Evolutionary conservation across 208 protist species (phyloP).

Genomic region (Porcisia hertigi): DNA sequence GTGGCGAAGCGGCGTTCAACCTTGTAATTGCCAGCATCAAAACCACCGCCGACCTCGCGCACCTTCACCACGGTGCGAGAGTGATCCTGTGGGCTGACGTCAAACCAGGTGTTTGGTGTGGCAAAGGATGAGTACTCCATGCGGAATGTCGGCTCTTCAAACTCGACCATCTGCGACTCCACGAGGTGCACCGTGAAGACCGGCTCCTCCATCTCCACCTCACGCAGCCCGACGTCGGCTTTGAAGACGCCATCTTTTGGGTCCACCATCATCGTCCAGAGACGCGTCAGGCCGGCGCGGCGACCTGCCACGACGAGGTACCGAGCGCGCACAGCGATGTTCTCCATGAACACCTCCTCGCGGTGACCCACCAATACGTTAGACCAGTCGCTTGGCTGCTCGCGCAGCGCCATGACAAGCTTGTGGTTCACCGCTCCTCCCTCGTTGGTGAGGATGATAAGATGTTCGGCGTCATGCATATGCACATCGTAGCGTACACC

Average conservation of each 20-base stretch:
- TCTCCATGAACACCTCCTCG: slow-evolving; percentile 56
- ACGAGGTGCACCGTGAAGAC: slow-evolving; percentile 66
- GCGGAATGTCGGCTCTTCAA: slow-evolving; percentile 67
- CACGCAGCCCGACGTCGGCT: slow-evolving; percentile 25
- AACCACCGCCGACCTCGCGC: slow-evolving; percentile 76
- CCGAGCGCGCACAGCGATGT: slow-evolving; percentile 42
- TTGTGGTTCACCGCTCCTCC: slow-evolving; percentile 79
- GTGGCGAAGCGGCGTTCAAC: slow-evolving; percentile 73
- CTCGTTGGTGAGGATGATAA: slow-evolving; percentile 85
- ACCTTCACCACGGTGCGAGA: slow-evolving; percentile 65
- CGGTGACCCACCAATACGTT: slow-evolving; percentile 57
- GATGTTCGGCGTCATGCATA: slow-evolving; percentile 65
- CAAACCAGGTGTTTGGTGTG: slow-evolving; percentile 78
- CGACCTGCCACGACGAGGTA: slow-evolving; percentile 78
- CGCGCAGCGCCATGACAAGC: slow-evolving; percentile 56
- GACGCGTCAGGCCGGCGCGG: slow-evolving; percentile 66
- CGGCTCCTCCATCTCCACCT: slow-evolving; percentile 74
- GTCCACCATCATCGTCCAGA: slow-evolving; percentile 73
- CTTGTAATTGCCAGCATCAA: slow-evolving; percentile 64
- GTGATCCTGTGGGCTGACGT: slow-evolving; percentile 49
- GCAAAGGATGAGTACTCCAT: slow-evolving; percentile 83
- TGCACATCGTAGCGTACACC: slow-evolving; percentile 80
- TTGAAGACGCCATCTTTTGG: slow-evolving; percentile 41
- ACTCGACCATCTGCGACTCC: slow-evolving; percentile 67
- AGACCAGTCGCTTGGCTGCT: slow-evolving; percentile 44